Evolutionary conservation across 2,329 filamentous ascomycete species (phyloP).

Genomic region (Fusarium sp.): DNA sequence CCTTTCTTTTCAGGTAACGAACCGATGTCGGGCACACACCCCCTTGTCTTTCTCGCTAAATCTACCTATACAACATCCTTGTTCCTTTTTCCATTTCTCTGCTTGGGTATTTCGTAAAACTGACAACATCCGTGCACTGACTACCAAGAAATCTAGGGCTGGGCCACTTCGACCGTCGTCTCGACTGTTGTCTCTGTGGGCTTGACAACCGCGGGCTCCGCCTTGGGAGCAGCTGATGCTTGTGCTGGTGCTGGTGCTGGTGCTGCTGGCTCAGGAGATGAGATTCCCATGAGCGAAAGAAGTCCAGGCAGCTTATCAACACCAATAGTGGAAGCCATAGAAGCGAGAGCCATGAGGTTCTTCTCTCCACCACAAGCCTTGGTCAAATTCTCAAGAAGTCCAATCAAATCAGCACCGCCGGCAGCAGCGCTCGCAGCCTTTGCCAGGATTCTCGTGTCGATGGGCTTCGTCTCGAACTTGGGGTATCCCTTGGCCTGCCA

Average conservation of each 20-base stretch:
- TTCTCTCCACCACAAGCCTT: not conserved
- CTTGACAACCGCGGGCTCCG: not conserved
- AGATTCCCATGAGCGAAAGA: not conserved
- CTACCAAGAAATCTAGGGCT: not conserved
- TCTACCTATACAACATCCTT: not conserved
- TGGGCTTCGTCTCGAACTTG: constrained; percentile 8
- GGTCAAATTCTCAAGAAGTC: not conserved
- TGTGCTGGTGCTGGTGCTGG: not conserved
- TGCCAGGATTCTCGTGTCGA: not conserved
- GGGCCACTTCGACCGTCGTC: constrained; percentile 6
- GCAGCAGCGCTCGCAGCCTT: not conserved
- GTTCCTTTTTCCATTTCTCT: not conserved
- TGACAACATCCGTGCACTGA: not conserved
- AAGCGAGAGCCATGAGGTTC: not conserved
- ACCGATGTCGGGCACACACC: constrained; percentile 17
- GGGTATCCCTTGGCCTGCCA: constrained; percentile 46
- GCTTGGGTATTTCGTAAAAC: constrained; percentile 1
- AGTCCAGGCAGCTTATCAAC: not conserved
- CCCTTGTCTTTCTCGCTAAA: not conserved
- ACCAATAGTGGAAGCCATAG: not conserved
- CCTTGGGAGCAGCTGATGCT: not conserved
- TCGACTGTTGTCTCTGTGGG: constrained; percentile 1
- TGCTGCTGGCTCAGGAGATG: not conserved
- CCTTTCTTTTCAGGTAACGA: not conserved
- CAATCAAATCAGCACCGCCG: not conserved